A percentile compares a stretch with the other conserved stretches of the same genome.
phyloP scores from a whole-genome alignment of 2,329 filamentous ascomycete genomes.

The Venturia nashicola region DNA sequence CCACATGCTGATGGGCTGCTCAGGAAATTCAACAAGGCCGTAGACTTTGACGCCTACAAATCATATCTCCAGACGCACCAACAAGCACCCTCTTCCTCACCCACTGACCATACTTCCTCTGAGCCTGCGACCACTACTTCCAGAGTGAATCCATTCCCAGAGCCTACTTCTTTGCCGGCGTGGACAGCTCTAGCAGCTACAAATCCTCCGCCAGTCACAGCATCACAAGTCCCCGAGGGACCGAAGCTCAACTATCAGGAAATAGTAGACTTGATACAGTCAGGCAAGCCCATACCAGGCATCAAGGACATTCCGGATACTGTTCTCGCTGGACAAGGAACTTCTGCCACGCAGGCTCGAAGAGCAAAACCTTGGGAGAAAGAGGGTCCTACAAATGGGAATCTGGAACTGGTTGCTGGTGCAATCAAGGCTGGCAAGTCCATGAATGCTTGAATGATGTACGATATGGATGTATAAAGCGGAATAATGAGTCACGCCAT shows the following conservation, averaged over 20 bases:
- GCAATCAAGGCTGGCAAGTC: not conserved
- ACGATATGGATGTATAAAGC: not conserved
- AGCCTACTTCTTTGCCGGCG: not conserved
- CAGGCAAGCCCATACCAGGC: conserved; percentile 71
- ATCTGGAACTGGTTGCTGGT: not conserved
- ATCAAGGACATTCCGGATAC: conserved; percentile 80
- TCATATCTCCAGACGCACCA: conserved; percentile 42
- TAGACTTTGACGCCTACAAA: conserved; percentile 59
- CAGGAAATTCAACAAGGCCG: conserved; percentile 32
- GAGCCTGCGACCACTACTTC: not conserved
- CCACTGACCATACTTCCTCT: not conserved
- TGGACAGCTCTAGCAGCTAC: conserved; percentile 5
- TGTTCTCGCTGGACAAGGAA: conserved; percentile 57
- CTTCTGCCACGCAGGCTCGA: conserved; percentile 36
- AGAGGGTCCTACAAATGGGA: conserved; percentile 21
- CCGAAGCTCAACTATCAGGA: conserved; percentile 27
- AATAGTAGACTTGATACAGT: conserved; percentile 74
- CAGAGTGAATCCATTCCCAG: not conserved
- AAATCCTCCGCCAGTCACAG: not conserved
- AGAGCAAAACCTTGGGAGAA: conserved; percentile 74
- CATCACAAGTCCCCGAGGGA: conserved; percentile 3
- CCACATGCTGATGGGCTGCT: conserved; percentile 4
- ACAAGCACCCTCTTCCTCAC: conserved; percentile 11
- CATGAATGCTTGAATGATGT: not conserved
- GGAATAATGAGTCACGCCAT: not conserved